Base-by-base conservation (phyloP, 257 asterid species). In the Rauvolfia tetraphylla region DNA sequence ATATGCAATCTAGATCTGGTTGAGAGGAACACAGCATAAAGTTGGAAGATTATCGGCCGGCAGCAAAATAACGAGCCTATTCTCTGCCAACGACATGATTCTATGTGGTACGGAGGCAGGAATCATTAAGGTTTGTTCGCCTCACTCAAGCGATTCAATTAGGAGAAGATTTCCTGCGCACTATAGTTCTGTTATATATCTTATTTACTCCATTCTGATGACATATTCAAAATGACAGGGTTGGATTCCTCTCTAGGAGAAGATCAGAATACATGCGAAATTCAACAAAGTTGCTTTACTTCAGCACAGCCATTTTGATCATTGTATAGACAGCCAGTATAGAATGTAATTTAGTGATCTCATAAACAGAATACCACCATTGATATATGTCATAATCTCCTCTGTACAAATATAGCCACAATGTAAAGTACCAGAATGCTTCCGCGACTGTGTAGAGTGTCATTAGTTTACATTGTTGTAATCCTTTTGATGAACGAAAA, bases 31-130 rank as follows among this genome's bases (percentile, higher is more conserved):
- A 63, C 93, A 88, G 14, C 97, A 94, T 67, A 92, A 87, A 83
- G 97, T 94, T 49, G 98, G 97, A 63, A 90, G 98, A 75, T 57
- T 94, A 80, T 94, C 97, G 79, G 96, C 97, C 41, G 95, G 97
- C 23, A 89, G 97, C 96, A 94, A 90, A 81, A 90, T 92, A 72
- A 92, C 98, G 31, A 89, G 97, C 87, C 75, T 94, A 34, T 88
- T 92, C 66, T 78, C 96, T 25, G 98, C 97, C 62, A 94, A 94
- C 78, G 98, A 88, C 86, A 88, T 92, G 93, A 88, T 94, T 80
- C 84, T 94, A 14, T 94, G 98, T 74, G 98, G 98, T 42, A 94
- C 97, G 25, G 96, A 92, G 54, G 86, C 89, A 63, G 98, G 98
- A 79, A 54, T 86, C n/a, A 88, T 94, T 71, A 94, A 92, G 97